phyloP scores from a whole-genome alignment of 192 early-diverging fungal species.

The Mortierella alpina region DNA sequence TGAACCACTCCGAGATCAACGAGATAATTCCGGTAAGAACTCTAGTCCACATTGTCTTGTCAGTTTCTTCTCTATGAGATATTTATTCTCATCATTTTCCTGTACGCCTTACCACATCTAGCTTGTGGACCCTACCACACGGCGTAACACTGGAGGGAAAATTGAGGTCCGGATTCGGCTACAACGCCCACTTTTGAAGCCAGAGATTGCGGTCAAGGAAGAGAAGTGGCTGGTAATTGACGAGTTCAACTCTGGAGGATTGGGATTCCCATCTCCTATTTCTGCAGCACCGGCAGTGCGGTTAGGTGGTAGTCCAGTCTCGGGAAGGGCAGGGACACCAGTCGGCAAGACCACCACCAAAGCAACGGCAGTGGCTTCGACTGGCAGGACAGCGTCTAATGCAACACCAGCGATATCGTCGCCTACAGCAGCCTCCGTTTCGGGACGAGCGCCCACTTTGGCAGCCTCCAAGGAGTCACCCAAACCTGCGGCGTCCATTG shows the following conservation, averaged over 20 bases:
- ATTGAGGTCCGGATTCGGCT: conserved; percentile 74
- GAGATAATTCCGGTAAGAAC: conserved; percentile 70
- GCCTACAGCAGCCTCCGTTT: background rate
- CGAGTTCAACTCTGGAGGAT: conserved; percentile 52
- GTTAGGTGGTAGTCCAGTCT: background rate
- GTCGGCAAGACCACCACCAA: background rate
- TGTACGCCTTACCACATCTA: conserved; percentile 15
- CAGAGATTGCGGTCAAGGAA: conserved; percentile 66
- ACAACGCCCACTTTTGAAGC: conserved; percentile 66
- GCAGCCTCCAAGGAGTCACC: background rate
- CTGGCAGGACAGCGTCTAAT: background rate
- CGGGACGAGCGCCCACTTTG: no score
- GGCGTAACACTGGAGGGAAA: conserved; percentile 74
- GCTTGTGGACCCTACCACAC: conserved; percentile 69
- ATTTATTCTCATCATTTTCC: background rate
- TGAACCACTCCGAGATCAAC: conserved; percentile 74
- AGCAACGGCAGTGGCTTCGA: background rate
- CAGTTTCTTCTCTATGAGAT: background rate
- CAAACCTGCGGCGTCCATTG: background rate
- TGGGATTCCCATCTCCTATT: conserved; percentile 26
- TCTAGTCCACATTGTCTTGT: conserved; percentile 1
- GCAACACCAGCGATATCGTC: background rate
- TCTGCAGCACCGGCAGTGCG: background rate
- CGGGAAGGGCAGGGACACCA: conserved; percentile 4
- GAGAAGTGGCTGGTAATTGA: conserved; percentile 78